Evolutionary conservation across 306 rosid species (phyloP).

Genomic region (Malus orientalis): DNA sequence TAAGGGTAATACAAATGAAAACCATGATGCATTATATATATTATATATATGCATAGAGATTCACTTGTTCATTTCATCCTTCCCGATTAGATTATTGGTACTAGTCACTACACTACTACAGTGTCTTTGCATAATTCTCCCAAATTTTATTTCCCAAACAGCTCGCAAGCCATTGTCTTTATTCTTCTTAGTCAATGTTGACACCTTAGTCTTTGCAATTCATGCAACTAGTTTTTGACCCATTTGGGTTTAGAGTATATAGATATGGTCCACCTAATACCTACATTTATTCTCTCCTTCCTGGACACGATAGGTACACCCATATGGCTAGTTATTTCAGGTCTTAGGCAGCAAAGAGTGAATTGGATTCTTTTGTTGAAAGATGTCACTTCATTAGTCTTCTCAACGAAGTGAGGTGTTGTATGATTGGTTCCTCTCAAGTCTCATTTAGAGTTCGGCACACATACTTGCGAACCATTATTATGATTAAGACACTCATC

Average conservation of each 20-base stretch:
- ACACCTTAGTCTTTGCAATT: constrained; percentile 7
- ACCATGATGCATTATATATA: neutral
- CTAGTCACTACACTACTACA: neutral
- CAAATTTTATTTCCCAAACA: constrained; percentile 6
- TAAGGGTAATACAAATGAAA: neutral
- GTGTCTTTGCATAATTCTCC: neutral
- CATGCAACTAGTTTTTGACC: neutral
- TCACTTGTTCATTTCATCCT: neutral
- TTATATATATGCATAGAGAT: constrained; percentile 1
- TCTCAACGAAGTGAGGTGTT: no score
- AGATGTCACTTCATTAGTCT: no score
- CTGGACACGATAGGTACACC: neutral
- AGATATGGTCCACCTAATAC: constrained; percentile 6
- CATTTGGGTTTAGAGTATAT: neutral
- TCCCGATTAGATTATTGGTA: constrained; percentile 4
- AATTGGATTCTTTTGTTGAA: no score
- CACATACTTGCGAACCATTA: no score
- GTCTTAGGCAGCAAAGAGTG: no score
- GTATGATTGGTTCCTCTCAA: no score
- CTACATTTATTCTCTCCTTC: neutral
- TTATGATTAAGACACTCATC: no score
- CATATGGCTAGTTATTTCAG: neutral
- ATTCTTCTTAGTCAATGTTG: constrained; percentile 10
- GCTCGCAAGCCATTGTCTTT: constrained; percentile 7
- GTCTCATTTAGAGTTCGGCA: no score